Percentiles rank a stretch among this genome's conserved stretches.
Conservation (phyloP, 805 yeast genomes). For the Cyberlindnera amylophila region DNA sequence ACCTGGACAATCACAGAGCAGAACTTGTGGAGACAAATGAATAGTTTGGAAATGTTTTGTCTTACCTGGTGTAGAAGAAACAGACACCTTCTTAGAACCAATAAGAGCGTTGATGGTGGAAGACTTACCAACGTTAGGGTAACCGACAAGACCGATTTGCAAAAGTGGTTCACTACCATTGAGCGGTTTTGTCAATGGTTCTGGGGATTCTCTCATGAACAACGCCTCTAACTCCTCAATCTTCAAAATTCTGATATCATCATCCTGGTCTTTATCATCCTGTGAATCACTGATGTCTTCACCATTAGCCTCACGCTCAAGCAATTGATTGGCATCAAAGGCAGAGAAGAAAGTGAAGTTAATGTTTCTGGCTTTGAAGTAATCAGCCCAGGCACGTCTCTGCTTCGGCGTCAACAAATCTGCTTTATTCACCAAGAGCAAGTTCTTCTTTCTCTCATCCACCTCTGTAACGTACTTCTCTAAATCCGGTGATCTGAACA, state of each 20-base stretch:
- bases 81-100: constrained; percentile 97
- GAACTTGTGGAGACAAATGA: constrained; percentile 71
- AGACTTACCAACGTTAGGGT: constrained; percentile 95
- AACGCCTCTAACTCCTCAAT: constrained; percentile 83
- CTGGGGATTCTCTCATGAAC: constrained; percentile 77
- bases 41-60: constrained; percentile 99
- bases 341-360: constrained; percentile 93
- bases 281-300: constrained; percentile 25
- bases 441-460: constrained; percentile 69
- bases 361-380: constrained; percentile 65
- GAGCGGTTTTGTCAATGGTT: constrained; percentile 48
- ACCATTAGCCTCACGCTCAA: constrained; percentile 55
- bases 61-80: constrained; percentile 97
- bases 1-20: constrained; percentile 98
- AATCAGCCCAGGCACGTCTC: constrained; percentile 82
- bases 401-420: constrained; percentile 78
- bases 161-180: constrained; percentile 60
- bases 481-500: constrained; percentile 84
- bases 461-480: constrained; percentile 79
- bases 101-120: constrained; percentile 97
- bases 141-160: constrained; percentile 95
- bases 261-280: constrained; percentile 33
- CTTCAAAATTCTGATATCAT: constrained; percentile 64
- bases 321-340: constrained; percentile 68
- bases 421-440: constrained; percentile 88